These are phyloP conservation scores for Komagataea norvegica DNA, from an alignment of 1,139 yeast genomes.

Conservation along the genomic window DNA sequence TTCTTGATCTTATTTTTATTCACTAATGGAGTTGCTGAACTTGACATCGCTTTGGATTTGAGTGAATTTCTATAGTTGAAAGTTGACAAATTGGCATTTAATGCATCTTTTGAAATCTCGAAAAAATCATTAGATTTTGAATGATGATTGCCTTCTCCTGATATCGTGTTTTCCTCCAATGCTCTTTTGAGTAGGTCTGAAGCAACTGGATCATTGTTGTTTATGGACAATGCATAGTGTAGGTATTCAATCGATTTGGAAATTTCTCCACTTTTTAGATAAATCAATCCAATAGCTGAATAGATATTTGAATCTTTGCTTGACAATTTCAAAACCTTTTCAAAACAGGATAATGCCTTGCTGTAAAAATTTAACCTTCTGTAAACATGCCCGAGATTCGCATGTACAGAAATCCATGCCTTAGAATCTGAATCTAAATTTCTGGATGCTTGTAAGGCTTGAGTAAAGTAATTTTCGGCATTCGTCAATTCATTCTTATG, in stretches of 20 bases:
- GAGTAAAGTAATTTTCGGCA: conserved; percentile 69
- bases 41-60: conserved; percentile 2
- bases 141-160: conserved; percentile 2
- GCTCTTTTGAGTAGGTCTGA: conserved; percentile 78
- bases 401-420: conserved; percentile 82
- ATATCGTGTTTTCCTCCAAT: conserved; percentile 49
- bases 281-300: conserved; percentile 79
- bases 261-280: conserved; percentile 62
- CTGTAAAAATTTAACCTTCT: conserved; percentile 60
- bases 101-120: conserved; percentile 12
- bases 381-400: conserved; percentile 89
- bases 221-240: conserved; percentile 76
- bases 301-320: conserved; percentile 71
- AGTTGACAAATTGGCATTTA: conserved; percentile 13
- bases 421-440: conserved; percentile 72
- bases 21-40: conserved; percentile 27
- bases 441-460: conserved; percentile 69
- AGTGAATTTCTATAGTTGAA: conserved; percentile 12
- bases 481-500: conserved; percentile 63
- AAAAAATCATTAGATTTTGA: conserved; percentile 17
- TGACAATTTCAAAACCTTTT: conserved; percentile 66
- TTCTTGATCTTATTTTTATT: conserved; percentile 21
- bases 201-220: conserved; percentile 82
- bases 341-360: conserved; percentile 70
- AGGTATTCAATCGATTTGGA: conserved; percentile 69